Conservation (phyloP, 164 flowering plant species). For the Amborella trichopoda region DNA sequence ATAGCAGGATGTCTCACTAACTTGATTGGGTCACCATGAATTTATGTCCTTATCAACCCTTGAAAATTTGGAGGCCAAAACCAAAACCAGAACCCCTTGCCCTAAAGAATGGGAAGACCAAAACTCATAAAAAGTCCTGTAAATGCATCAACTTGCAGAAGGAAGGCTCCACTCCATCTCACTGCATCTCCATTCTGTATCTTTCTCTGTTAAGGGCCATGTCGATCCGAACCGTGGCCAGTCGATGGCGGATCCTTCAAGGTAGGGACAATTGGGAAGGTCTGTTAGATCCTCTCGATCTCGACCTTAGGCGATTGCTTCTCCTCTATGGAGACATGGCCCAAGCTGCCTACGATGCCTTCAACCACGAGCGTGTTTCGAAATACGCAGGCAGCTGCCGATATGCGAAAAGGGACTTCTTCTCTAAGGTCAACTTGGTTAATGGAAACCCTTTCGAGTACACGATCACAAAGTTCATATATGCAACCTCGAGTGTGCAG, state of each 20-base stretch:
- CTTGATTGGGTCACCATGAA: no score
- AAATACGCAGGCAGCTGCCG: slow-evolving; percentile 27
- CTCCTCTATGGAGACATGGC: slow-evolving; percentile 37
- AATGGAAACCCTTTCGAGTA: slow-evolving; percentile 17
- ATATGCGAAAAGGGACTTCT: slow-evolving; percentile 18
- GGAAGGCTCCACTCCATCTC: no score
- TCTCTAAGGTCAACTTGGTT: slow-evolving; percentile 17
- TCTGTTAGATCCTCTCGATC: slow-evolving; percentile 45
- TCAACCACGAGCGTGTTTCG: slow-evolving; percentile 24
- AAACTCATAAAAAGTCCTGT: no score
- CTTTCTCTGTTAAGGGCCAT: no score
- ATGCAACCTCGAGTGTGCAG: slow-evolving; percentile 21
- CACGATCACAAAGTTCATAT: slow-evolving; percentile 25
- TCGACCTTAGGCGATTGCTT: slow-evolving; percentile 36
- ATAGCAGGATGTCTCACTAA: no score
- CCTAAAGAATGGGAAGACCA: no score
- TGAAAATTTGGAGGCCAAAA: no score
- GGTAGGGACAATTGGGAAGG: slow-evolving; percentile 41
- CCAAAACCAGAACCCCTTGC: no score
- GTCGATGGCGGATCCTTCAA: slow-evolving; percentile 35
- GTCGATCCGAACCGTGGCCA: no score
- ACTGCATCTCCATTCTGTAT: no score
- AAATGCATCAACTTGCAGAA: no score
- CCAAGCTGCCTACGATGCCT: slow-evolving; percentile 28
- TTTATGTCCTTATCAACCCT: no score